Base-by-base conservation (phyloP, 345 rosid genomes). In the Dipteronia dyeriana region DNA sequence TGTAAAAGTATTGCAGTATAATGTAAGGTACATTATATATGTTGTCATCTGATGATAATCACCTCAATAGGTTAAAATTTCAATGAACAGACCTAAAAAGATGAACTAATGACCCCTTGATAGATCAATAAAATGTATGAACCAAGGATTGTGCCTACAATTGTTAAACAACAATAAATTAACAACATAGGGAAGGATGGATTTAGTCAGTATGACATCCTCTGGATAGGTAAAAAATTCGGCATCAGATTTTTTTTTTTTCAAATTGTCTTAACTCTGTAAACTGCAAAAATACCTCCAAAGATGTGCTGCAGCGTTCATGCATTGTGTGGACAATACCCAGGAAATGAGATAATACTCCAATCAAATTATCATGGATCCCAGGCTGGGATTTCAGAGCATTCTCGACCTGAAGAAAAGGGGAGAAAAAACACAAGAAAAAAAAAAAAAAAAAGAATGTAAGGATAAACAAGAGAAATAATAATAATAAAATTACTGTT, bases 291-390 rank as follows among this genome's bases (percentile, higher is more conserved):
- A 53, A 47, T 83, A 96, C 99, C 99, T 94, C 94, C 80, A 96
- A 80, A 41, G 96, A 90, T 79, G 93, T 68, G 76, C 85, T 84
- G 86, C 97, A 94, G 26, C 97, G 94, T 53, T 84, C 85, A 81
- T 90, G 85, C 99, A 94, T 94, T 74, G 97, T 96, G 81, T 88
- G 90, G 77, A 96, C 77, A 47, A 96, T 90, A 71, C 86, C 86
- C 86, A 96, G 80, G 86, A 92, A 91, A 78, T 89, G 97, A 74
- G 92, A 86, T 74, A 87, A 17, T 76, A 89, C 82, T 70, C 85
- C 79, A 69, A 84, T 79, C 81, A 96, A 79, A 79, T 84, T 81
- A 73, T 88, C 88, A 84, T 79, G 87, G 74, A 90, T 83, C 74
- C 84, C 74, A 12, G 87, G 86, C 80, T 91, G 99, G 62, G 89